Conservation (phyloP, 2,329 filamentous ascomycete genomes). For the Emergomyces orientalis region DNA sequence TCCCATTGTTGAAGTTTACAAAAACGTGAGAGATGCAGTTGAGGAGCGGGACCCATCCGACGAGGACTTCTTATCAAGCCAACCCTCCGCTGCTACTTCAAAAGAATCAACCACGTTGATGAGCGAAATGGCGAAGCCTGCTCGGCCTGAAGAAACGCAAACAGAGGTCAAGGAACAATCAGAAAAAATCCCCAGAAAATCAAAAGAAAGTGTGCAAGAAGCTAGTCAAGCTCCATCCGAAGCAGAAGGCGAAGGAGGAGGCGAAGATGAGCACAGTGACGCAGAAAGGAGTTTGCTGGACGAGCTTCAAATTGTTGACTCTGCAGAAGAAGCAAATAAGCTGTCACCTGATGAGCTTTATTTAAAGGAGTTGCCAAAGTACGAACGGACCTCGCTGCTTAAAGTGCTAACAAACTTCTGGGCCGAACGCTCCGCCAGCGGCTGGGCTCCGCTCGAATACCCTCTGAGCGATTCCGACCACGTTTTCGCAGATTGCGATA, state of each 20-base stretch:
- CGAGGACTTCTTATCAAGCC: constrained; percentile 41
- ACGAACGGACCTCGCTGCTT: constrained; percentile 87
- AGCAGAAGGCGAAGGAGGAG: constrained; percentile 61
- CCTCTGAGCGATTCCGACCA: constrained; percentile 81
- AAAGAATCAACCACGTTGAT: constrained; percentile 16
- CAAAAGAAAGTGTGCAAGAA: constrained; percentile 35
- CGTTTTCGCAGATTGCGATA: constrained; percentile 92
- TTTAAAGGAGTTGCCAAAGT: constrained; percentile 70
- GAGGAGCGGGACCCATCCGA: constrained; percentile 63
- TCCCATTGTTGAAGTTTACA: constrained; percentile 91
- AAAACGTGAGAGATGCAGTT: constrained; percentile 85
- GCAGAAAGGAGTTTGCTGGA: constrained; percentile 60
- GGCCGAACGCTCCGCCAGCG: constrained; percentile 93
- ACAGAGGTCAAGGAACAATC: constrained; percentile 27
- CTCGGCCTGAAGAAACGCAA: constrained; percentile 27
- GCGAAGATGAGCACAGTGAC: constrained; percentile 60
- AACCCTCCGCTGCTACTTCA: constrained; percentile 8
- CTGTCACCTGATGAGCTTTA: constrained; percentile 48
- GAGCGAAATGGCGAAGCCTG: constrained; percentile 22
- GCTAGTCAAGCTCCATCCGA: constrained; percentile 48
- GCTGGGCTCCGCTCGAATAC: constrained; percentile 87
- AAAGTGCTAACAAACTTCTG: constrained; percentile 96
- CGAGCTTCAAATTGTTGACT: constrained; percentile 50
- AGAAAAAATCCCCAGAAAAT: constrained; percentile 23
- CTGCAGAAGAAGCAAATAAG: constrained; percentile 42